Evolutionary conservation across 768 basidiomycete genomes (phyloP), one percentile per base, ranked within the genome.

Genomic region (Mrakia frigida): DNA sequence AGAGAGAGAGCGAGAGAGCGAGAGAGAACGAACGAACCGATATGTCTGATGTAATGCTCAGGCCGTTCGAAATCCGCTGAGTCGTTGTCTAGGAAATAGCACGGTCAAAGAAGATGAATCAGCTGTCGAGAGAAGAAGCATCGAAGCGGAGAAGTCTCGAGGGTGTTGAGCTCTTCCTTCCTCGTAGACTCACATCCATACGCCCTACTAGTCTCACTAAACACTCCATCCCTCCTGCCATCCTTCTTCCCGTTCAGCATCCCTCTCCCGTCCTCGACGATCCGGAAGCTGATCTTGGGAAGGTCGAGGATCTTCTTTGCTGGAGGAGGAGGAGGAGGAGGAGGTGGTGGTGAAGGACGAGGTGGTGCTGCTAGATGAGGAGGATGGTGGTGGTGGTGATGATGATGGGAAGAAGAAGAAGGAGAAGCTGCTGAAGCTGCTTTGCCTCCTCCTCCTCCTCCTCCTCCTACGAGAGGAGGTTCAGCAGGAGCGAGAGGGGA

Each of bases 21-120:
- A 39, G 59, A 11, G 5, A 23, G 35, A 41, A 11, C 11, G 41
- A 31, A 81, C 88, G 59, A 80, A 93, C 93, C 94, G 79, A 96
- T 92, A 82, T 96, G 89, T 60, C 93, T 89, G 81, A 96, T 92
- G 82, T 97, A 97, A 81, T 92, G 88, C 73, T 93, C 91, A 13
- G 93, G 92, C 77, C 89, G 85, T 78, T 84, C 84, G 81, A 93
- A 94, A 53, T 91, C 88, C 13, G 80, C 79, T 28, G 78, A 77
- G 68, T 82, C 81, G 75, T 80, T 82, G 75, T 79, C 82, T 82
- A 67, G 0, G n/a, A 13, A 2, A 14, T 18, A 3, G 23, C 37
- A n/a, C 16, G 25, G 7, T 18, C 56, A 39, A 37, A 11, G 52
- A 53, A 2, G 13, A 2, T 1, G 5, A 23, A 21, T 53, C 52